Conservation (phyloP, 2,329 filamentous ascomycete species). For the Cladophialophora chaetospira region DNA sequence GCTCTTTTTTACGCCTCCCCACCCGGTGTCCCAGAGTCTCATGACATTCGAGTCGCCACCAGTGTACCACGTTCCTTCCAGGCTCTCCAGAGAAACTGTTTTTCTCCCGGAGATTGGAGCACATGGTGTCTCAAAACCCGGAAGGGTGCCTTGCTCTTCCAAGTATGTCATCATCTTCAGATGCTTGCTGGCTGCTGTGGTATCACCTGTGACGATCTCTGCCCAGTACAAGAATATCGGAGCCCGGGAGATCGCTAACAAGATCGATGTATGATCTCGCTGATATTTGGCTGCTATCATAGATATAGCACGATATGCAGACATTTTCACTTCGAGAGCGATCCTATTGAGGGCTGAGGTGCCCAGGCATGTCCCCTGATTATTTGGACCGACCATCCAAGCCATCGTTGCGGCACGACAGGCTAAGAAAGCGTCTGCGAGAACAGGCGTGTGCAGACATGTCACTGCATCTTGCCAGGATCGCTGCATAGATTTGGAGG, state of each 20-base stretch:
- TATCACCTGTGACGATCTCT: neutral
- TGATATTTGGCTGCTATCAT: neutral
- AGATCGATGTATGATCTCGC: neutral
- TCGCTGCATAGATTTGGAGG: neutral
- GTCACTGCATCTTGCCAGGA: neutral
- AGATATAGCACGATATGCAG: neutral
- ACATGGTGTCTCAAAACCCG: no score
- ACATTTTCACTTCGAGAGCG: neutral
- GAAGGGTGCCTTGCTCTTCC: neutral
- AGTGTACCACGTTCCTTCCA: neutral
- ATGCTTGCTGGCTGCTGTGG: neutral
- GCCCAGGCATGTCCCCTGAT: neutral
- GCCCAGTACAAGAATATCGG: neutral
- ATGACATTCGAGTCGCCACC: neutral
- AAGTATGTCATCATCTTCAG: neutral
- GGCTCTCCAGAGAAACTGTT: no score
- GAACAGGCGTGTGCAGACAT: neutral
- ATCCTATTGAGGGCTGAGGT: neutral
- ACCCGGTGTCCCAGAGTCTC: neutral
- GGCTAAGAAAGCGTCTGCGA: neutral
- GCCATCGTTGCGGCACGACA: neutral
- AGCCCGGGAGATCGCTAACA: neutral
- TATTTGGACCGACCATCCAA: neutral
- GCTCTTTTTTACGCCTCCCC: neutral
- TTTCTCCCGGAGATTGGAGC: no score